Evolutionary conservation across 108 stramenopile species (phyloP), one percentile per base, ranked within the genome.

Genomic region (Schizochytrium sp.): DNA sequence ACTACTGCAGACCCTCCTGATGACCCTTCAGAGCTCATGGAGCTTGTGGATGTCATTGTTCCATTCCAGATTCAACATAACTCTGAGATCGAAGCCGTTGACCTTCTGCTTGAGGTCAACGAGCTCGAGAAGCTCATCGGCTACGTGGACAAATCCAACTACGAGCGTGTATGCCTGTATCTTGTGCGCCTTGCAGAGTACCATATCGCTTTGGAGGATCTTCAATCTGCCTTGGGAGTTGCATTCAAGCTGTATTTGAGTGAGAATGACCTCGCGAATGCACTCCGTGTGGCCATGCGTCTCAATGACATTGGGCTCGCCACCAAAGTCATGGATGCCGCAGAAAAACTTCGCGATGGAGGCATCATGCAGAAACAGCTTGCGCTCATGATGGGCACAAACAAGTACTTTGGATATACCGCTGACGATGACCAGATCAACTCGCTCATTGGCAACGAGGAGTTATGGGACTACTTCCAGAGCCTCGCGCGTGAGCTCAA

Each of bases 41-140:
- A 87, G 61, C 96, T 99, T 93, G 98, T 99, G 47, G 95, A 98
- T 90, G 96, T 95, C 10, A 99, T 99, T 92, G 97, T 98, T 57
- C 98, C 98, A 2, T 99, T 98, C 87, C 97, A 98, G 94, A 92
- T 99, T 58, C 92, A 95, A 61, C 98, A 99, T 92, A 98, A 98
- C 91, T 97, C 98, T 4, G 98, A 98, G 92, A 97, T 98, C 3
- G 99, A 99, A 94, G 99, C 99, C 28, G 95, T 99, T 10, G 99
- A 99, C 93, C 94, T 99, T 44, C 91, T 99, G 72, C 95, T 99
- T 90, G 99, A 99, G 94, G 97, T 97, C 41, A 97, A 97, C 89
- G 72, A 95, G 46, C 91, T 98, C n/a, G 93, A 95, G 72, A 95
- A 94, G 88, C 90, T 99, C 44, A 3, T 87, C 17, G 73, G 97